Evolutionary conservation across 495 filamentous ascomycete genomes (phyloP).

Genomic region (Annulohypoxylon nitens): DNA sequence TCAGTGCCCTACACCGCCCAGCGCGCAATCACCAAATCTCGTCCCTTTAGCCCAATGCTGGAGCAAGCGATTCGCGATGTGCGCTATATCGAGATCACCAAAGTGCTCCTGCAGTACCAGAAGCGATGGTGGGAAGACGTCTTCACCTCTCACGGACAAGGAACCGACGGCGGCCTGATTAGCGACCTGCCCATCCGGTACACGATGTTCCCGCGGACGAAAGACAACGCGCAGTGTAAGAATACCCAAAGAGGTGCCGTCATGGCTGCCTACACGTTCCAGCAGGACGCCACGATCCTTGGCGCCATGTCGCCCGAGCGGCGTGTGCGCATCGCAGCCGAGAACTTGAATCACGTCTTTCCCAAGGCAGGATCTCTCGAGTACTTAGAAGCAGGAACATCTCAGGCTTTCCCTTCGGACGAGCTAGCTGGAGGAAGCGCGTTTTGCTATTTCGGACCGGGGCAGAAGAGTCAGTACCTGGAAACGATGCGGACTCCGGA

Average conservation of each 20-base stretch:
- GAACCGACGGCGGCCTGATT: background rate
- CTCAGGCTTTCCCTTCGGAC: background rate
- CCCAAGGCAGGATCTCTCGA: background rate
- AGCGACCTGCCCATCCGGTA: conserved; percentile 1
- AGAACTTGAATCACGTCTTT: background rate
- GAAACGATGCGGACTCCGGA: background rate
- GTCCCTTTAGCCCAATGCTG: background rate
- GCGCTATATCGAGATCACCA: background rate
- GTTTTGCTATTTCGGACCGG: conserved; percentile 1
- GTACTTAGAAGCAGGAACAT: background rate
- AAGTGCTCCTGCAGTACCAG: background rate
- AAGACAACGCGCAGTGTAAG: background rate
- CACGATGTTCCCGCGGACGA: background rate
- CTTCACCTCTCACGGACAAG: background rate
- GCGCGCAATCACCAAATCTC: background rate
- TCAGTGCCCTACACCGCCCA: background rate
- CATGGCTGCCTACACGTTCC: background rate
- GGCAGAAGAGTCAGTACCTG: background rate
- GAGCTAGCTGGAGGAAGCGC: background rate
- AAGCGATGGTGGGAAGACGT: background rate
- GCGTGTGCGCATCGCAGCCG: background rate
- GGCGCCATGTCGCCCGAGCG: background rate
- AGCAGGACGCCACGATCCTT: background rate
- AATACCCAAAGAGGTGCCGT: background rate
- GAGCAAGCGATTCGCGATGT: background rate